Evolutionary conservation across 331 rosid genomes (phyloP).

Genomic region (Rhamnella rubrinervis): DNA sequence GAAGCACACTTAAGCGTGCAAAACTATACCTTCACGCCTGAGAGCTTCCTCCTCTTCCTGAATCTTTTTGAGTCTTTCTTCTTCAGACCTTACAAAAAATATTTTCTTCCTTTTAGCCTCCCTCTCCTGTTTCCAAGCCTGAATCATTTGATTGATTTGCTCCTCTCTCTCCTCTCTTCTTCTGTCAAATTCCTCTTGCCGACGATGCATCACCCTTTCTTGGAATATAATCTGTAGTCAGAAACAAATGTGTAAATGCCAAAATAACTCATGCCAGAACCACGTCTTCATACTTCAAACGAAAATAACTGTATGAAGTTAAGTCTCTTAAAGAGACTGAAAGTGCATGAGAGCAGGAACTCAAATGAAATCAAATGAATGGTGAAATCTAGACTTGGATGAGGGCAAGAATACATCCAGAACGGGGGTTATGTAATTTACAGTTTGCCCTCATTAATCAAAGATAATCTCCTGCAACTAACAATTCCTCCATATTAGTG

Average conservation of each 20-base stretch:
- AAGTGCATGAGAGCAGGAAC: no score
- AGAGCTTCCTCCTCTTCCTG: constrained; percentile 81
- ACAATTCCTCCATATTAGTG: no score
- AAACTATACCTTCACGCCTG: constrained; percentile 67
- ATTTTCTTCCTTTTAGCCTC: constrained; percentile 71
- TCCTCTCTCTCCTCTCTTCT: constrained; percentile 68
- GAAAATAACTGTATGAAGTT: background rate
- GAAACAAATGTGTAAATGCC: background rate
- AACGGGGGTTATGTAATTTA: no score
- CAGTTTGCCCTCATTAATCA: no score
- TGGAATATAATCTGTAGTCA: constrained; percentile 58
- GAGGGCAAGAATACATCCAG: no score
- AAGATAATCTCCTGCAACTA: no score
- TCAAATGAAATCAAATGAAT: no score
- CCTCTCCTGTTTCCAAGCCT: constrained; percentile 66
- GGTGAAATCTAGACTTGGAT: no score
- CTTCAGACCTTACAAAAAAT: constrained; percentile 65
- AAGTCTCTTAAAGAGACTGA: no score
- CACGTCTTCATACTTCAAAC: background rate
- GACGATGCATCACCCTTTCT: constrained; percentile 54
- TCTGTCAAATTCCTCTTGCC: constrained; percentile 68
- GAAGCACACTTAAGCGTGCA: background rate
- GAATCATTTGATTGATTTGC: constrained; percentile 56
- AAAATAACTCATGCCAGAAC: background rate
- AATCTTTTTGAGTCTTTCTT: constrained; percentile 65